Base-by-base conservation (phyloP, 1,284 basidiomycete genomes). In the Sparassis latifolia region DNA sequence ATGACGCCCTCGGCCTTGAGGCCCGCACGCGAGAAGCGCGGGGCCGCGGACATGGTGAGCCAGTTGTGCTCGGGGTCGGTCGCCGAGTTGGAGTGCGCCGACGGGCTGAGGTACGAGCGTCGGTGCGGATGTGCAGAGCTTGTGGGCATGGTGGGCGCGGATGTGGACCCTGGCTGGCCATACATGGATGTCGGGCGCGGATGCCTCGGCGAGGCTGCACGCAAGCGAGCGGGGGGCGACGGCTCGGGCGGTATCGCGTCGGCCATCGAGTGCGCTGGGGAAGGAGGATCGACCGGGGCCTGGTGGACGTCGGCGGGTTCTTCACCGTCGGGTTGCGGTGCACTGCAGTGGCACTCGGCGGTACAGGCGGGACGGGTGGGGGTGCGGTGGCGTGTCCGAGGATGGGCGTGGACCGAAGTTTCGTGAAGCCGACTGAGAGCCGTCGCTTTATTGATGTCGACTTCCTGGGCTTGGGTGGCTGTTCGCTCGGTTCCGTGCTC, bases 21-120 rank as follows among this genome's bases (percentile, higher is more conserved):
- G 6, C 70, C 66, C 30, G 71, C 60, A 2, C 76, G 65, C 42
- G 71, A 68, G 61, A 79, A 79, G 39, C 65, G 67, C 3, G 77
- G 76, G 1, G 70, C 70, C 3, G 63, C 62, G 30, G 69, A 68
- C 27, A 64, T 52, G 0, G 70, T 65, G 42, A 74, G 64, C 76
- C 76, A 77, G 49, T 69, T 69, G 28, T 52, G 51, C 52, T 62
- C 63, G 1, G 61, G 59, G 45, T 53, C 55, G 44, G 56, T 57
- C 33, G 31, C 3, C 31, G 61, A 59, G 28, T 52, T 54, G 33
- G 54, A 55, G 33, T 61, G 56, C n/a, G 47, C 28, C 5, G 9
- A 10, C 6, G 40, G 7, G 35, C 47, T 42, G 43, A 49, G 50
- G n/a, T 45, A 29, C 20, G 48, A 38, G 32, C 52, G 28, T 43